Evolutionary conservation across 2,329 filamentous ascomycete genomes (phyloP).

Genomic region (Pyrenophora graminea): DNA sequence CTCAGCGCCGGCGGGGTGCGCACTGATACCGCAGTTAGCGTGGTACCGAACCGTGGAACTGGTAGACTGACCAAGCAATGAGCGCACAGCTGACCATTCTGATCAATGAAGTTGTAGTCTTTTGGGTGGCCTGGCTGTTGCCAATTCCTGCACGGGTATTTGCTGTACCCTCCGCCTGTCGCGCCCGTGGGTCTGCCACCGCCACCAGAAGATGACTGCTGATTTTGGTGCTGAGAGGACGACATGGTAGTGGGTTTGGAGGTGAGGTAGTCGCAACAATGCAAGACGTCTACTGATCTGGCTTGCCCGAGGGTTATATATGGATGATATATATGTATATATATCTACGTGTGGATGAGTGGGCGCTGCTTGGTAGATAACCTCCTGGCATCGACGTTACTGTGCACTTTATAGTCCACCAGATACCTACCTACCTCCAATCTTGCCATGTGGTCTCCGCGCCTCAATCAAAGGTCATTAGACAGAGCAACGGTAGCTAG

Average conservation of each 20-base stretch:
- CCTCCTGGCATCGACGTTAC: constrained; percentile 6
- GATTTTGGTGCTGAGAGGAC: constrained; percentile 12
- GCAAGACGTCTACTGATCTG: neutral
- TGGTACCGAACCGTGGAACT: constrained; percentile 13
- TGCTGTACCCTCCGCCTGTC: constrained; percentile 27
- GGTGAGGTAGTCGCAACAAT: neutral
- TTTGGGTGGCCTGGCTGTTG: constrained; percentile 25
- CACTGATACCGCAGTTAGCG: constrained; percentile 29
- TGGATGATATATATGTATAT: neutral
- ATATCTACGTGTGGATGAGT: neutral
- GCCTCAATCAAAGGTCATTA: constrained; percentile 23
- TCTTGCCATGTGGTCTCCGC: constrained; percentile 22
- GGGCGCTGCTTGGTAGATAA: constrained; percentile 6
- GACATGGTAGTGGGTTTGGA: constrained; percentile 18
- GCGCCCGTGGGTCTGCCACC: constrained; percentile 31
- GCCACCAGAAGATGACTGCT: constrained; percentile 23
- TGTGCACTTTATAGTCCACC: constrained; percentile 22
- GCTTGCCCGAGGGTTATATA: neutral
- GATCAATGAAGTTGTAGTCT: constrained; percentile 25
- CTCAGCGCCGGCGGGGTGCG: constrained; percentile 24
- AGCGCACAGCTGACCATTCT: constrained; percentile 24
- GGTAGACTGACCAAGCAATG: constrained; percentile 30
- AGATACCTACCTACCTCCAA: constrained; percentile 15
- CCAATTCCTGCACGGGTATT: constrained; percentile 27
- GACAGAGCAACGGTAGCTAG: constrained; percentile 16